Percentiles rank a stretch among this genome's conserved stretches.
Evolutionary conservation across 2,329 filamentous ascomycete genomes (phyloP).

Genomic region (Nigrospora oryzae): DNA sequence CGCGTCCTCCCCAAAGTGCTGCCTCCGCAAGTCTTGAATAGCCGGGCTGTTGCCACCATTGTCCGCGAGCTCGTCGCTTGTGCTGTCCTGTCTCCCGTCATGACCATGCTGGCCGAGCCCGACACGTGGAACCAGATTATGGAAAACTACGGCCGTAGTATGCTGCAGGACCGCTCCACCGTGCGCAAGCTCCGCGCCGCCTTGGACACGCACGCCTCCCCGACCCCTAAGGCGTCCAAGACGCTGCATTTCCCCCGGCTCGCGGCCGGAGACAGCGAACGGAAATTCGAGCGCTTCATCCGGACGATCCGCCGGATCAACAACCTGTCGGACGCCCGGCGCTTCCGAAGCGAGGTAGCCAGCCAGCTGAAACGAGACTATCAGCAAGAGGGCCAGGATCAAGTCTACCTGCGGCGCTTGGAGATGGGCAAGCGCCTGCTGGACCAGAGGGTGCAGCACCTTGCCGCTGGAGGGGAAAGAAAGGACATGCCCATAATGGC

Average conservation of each 20-base stretch:
- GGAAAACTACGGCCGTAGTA: slow-evolving; percentile 77
- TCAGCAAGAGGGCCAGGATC: slow-evolving; percentile 69
- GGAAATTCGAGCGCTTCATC: slow-evolving; percentile 91
- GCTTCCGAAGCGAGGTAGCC: slow-evolving; percentile 85
- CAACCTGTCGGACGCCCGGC: slow-evolving; percentile 84
- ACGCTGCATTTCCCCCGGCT: slow-evolving; percentile 70
- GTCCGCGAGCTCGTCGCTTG: slow-evolving; percentile 88
- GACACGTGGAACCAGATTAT: slow-evolving; percentile 97
- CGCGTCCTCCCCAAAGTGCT: slow-evolving; percentile 68
- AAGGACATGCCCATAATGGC: slow-evolving; percentile 20
- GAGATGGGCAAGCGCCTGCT: slow-evolving; percentile 87
- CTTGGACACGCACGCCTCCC: slow-evolving; percentile 85
- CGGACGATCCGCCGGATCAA: slow-evolving; percentile 80
- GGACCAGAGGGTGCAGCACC: slow-evolving; percentile 78
- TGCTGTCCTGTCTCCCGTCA: slow-evolving; percentile 75
- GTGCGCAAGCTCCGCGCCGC: slow-evolving; percentile 87
- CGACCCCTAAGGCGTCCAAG: slow-evolving; percentile 58
- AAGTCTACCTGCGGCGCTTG: slow-evolving; percentile 76
- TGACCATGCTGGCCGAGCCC: slow-evolving; percentile 76
- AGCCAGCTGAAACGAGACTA: slow-evolving; percentile 86
- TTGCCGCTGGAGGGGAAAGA: slow-evolving; percentile 60
- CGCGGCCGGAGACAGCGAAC: slow-evolving; percentile 74
- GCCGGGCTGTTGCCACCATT: slow-evolving; percentile 70
- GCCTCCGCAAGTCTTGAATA: slow-evolving; percentile 65
- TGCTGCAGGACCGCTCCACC: slow-evolving; percentile 91